phyloP scores from a whole-genome alignment of 805 yeast genomes.

The Candida tibetensis region DNA sequence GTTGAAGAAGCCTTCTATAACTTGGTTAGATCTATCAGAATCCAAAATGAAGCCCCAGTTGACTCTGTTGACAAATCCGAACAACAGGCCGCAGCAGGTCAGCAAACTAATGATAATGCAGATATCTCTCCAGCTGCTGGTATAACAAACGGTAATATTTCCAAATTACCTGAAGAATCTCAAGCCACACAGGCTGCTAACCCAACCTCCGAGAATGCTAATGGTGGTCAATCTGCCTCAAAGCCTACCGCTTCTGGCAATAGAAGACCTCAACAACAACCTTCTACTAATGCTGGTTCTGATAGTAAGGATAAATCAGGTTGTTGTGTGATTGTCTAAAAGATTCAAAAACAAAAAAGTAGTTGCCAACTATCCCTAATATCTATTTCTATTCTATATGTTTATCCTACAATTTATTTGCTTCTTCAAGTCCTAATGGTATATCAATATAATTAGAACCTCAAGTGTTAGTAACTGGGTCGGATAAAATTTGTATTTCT shows the following conservation, averaged over 20 bases:
- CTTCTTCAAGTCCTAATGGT: neutral
- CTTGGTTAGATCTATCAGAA: slow-evolving; percentile 56
- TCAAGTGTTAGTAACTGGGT: too few relatives aligned
- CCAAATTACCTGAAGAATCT: neutral
- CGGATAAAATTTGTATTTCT: neutral
- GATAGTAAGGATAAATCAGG: slow-evolving; percentile 33
- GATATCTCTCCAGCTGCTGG: slow-evolving; percentile 2
- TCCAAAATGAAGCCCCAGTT: slow-evolving; percentile 11
- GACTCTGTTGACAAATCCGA: slow-evolving; percentile 3
- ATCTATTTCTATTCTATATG: neutral
- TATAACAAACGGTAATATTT: neutral
- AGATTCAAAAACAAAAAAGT: neutral
- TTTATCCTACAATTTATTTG: neutral
- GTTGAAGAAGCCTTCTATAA: slow-evolving; percentile 83
- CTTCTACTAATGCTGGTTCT: slow-evolving; percentile 9
- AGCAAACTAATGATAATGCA: neutral
- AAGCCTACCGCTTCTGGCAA: slow-evolving; percentile 6
- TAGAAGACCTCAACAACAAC: slow-evolving; percentile 11
- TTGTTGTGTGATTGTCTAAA: slow-evolving; percentile 35
- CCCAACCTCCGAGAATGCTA: slow-evolving; percentile 7
- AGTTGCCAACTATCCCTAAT: neutral
- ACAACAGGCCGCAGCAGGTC: slow-evolving; percentile 4
- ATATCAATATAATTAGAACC: too few relatives aligned
- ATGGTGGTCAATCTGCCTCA: slow-evolving; percentile 1
- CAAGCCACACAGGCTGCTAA: neutral